Evolutionary conservation across 164 flowering plant species (phyloP).

Genomic region (Buxus sempervirens): DNA sequence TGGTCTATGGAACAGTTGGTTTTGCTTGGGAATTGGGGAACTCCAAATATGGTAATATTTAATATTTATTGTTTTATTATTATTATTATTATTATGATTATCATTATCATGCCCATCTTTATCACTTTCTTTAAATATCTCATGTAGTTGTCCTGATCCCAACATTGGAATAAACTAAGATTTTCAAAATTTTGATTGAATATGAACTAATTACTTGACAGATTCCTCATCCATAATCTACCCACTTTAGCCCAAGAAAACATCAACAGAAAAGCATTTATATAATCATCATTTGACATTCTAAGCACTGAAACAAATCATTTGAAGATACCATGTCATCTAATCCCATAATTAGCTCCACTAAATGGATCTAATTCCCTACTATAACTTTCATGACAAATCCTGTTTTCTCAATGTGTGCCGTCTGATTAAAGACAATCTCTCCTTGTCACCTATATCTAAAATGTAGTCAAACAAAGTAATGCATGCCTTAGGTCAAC

Average conservation of each 20-base stretch:
- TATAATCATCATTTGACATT: no score
- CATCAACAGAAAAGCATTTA: no score
- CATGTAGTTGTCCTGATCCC: background rate
- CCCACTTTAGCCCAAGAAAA: background rate
- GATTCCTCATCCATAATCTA: slow-evolving; percentile 13
- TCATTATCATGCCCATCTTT: no score
- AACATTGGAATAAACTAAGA: background rate
- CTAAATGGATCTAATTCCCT: background rate
- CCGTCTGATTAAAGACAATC: no score
- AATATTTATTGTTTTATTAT: background rate
- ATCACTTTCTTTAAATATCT: background rate
- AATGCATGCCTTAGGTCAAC: no score
- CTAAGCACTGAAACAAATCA: background rate
- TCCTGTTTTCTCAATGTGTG: background rate
- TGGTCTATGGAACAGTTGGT: background rate
- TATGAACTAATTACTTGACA: slow-evolving; percentile 11
- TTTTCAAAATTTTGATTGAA: no score
- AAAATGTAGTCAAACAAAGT: no score
- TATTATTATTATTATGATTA: no score
- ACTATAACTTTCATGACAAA: background rate
- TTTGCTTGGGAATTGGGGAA: slow-evolving; percentile 2
- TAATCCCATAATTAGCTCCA: background rate
- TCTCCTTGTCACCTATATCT: no score
- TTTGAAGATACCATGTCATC: background rate
- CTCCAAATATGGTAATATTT: background rate